Conservation (phyloP, 306 rosid species). For the Leucaena leucocephala region DNA sequence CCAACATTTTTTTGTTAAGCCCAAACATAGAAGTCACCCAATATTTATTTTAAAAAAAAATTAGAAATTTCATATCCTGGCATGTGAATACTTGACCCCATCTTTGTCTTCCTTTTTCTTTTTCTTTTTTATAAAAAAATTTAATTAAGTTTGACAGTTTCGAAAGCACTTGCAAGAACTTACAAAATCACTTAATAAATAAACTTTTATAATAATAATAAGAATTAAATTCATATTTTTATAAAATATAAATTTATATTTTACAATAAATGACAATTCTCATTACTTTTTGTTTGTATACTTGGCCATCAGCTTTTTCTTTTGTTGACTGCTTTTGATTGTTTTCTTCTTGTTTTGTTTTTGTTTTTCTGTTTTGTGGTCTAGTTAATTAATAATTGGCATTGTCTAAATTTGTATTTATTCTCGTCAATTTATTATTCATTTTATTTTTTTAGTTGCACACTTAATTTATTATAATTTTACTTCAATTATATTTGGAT, state of each 20-base stretch:
- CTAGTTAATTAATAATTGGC: conserved; percentile 1
- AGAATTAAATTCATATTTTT: no score
- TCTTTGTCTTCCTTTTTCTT: conserved; percentile 52
- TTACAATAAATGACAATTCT: no score
- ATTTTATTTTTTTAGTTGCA: no score
- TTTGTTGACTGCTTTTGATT: conserved; percentile 81
- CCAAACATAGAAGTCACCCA: conserved; percentile 89
- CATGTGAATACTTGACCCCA: conserved; percentile 58
- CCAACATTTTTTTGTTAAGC: conserved; percentile 49
- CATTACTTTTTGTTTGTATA: conserved; percentile 47
- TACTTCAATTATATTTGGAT: no score
- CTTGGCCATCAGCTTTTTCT: conserved; percentile 51
- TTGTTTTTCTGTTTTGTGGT: background rate
- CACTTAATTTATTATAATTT: no score
- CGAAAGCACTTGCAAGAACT: no score
- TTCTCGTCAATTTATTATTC: conserved; percentile 39
- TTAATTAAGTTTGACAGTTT: no score
- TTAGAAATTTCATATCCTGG: conserved; percentile 48
- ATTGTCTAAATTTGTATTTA: conserved; percentile 43
- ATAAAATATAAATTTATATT: no score
- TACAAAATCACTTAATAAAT: no score
- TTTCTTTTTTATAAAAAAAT: no score
- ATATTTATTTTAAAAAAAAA: conserved; percentile 35
- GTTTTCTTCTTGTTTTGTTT: background rate
- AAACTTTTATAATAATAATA: no score